Base-by-base conservation (phyloP, 2,329 filamentous ascomycete species). In the Fusarium subtropicale region DNA sequence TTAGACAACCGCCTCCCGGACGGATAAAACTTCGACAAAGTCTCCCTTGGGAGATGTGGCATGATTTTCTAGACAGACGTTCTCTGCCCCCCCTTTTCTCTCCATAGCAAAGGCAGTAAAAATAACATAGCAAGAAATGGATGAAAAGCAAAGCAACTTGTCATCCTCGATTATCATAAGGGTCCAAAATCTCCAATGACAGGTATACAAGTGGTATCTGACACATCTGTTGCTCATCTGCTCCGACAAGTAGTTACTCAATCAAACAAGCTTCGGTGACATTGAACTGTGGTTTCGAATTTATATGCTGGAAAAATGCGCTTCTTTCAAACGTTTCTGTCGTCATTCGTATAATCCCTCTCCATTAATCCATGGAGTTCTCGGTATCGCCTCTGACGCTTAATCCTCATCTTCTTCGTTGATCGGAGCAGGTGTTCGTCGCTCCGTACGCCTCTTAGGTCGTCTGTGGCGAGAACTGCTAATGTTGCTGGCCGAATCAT, bases 401-500 rank as follows among this genome's bases (percentile, higher is more conserved):
- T 11, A 76, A 68, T 94, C 95, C 36, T 93, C 82, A 1, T 85
- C 82, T 71, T 95, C 92, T 76, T 93, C 91, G 74, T 91, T 89
- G 57, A 93, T 91, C 8, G 88, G 87, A 16, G 91, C 91, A 2
- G 91, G 91, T 22, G 91, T 93, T 62, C 90, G 84, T 69, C 91
- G 84, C 79, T 92, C 90, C 67, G 86, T 87, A 72, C 88, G 86
- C 75, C 90, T 83, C 83, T 91, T 92, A 42, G 88, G 90, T 75
- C 89, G 83, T 71, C 89, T 84, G 74, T 91, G 85, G 71, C 91
- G 80, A 55, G 90, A 90, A 76, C 89, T 92, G 75, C 88, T 90
- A 63, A 95, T 92, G 76, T 94, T 94, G 79, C 91, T 94, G 26
- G 92, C 92, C 56, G 88, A 91, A 78, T 95, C 92, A 74, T 95